Conservation (phyloP, 2,329 filamentous ascomycete species). For the Pseudopyricularia javanii region DNA sequence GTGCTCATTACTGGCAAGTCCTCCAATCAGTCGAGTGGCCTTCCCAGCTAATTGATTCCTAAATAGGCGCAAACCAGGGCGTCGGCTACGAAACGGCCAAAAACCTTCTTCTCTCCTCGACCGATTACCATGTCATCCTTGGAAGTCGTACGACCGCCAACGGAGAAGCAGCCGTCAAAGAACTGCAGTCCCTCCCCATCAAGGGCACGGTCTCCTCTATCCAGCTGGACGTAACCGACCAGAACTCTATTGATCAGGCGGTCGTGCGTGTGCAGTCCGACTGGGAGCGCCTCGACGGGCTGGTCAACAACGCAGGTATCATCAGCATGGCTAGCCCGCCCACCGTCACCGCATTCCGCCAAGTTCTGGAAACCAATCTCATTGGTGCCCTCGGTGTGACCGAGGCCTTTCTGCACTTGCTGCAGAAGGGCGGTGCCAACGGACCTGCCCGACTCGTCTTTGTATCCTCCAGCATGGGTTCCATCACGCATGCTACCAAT, state of each 20-base stretch:
- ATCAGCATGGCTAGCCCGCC: not conserved
- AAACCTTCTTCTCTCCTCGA: not conserved
- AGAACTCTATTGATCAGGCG: not conserved
- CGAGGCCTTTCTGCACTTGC: not conserved
- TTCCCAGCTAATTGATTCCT: not conserved
- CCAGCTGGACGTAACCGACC: not conserved
- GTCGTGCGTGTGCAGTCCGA: not conserved
- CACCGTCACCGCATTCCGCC: not conserved
- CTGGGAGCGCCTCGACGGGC: not conserved
- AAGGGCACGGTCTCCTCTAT: not conserved
- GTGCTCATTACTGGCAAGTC: not conserved
- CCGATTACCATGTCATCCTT: not conserved
- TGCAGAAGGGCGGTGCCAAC: not conserved
- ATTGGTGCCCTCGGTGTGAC: not conserved
- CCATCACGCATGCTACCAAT: not conserved
- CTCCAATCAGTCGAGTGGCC: not conserved
- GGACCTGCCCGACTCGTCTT: not conserved
- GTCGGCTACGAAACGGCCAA: not conserved
- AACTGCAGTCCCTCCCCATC: not conserved
- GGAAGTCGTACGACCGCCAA: not conserved
- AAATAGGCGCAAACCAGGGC: not conserved
- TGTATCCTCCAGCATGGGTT: not conserved
- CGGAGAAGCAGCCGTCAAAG: not conserved
- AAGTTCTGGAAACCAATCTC: not conserved
- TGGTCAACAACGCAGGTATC: not conserved